These are phyloP conservation scores for Dioszegia crocea DNA, from an alignment of 768 basidiomycete genomes.

Conservation along the genomic window DNA sequence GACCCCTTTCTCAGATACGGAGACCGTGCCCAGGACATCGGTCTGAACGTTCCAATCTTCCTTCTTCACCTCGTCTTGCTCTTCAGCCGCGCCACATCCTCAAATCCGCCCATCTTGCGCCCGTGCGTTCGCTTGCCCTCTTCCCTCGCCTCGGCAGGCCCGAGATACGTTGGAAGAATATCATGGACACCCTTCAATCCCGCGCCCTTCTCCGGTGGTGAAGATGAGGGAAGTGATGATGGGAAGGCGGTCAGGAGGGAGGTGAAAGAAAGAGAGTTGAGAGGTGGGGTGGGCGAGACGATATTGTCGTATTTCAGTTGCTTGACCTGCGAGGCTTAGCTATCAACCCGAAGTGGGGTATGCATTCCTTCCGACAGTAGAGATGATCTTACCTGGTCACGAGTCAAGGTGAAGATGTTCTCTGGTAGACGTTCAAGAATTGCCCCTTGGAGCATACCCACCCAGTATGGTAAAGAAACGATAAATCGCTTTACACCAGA, in stretches of 20 bases:
- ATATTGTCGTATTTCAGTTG: slow-evolving; percentile 63
- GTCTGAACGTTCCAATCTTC: too few species aligned
- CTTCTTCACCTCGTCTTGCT: slow-evolving; percentile 10
- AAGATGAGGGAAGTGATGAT: slow-evolving; percentile 33
- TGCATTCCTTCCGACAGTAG: not conserved
- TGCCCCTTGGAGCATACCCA: slow-evolving; percentile 64
- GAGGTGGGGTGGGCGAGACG: slow-evolving; percentile 38
- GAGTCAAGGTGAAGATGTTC: slow-evolving; percentile 66
- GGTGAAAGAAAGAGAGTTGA: slow-evolving; percentile 41
- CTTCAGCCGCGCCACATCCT: slow-evolving; percentile 29
- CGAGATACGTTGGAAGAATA: slow-evolving; percentile 59
- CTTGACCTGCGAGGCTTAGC: slow-evolving; percentile 53
- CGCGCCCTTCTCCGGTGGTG: slow-evolving; percentile 46
- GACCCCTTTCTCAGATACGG: not conserved
- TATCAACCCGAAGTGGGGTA: not conserved
- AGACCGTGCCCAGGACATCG: too few species aligned
- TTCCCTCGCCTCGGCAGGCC: slow-evolving; percentile 13
- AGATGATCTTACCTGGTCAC: slow-evolving; percentile 59
- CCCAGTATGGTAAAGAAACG: slow-evolving; percentile 61
- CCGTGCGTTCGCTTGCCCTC: slow-evolving; percentile 50
- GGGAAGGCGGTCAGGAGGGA: slow-evolving; percentile 41
- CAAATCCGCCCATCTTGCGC: slow-evolving; percentile 20
- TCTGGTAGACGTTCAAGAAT: slow-evolving; percentile 63
- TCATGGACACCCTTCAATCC: slow-evolving; percentile 57
- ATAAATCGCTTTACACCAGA: slow-evolving; percentile 59